Base-by-base conservation (phyloP, 1,139 yeast genomes). In the Pichia sp. region DNA sequence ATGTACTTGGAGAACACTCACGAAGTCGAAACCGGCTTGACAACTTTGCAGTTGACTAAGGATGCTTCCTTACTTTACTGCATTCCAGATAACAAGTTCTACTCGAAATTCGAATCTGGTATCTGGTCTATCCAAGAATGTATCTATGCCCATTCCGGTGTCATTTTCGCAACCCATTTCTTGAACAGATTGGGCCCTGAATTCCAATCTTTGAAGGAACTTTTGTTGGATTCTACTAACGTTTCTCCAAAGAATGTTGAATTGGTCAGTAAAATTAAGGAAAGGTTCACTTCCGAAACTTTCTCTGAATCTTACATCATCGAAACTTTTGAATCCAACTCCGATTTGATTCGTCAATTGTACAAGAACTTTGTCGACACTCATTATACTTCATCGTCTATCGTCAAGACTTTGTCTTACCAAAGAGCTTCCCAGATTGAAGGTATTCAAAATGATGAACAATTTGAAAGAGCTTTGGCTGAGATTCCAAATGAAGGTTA, bases 1-100 rank as follows among this genome's bases (percentile, higher is more conserved):
- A 80, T 90, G 76, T 93, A 93, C 71, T 79, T 93, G 64, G 80
- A 81, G 46, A 85, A 89, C 48, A 72, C 75, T 52, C 70, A 66
- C 58, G 65, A 52, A 31, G 50, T 67, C 58, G 76, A 76, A 62
- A 80, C 75, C 64, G 91, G 87, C 63, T 78, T 87, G 63, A 85
- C 95, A 30, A 85, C 91, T 58, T 85, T 85, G 70, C 99, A 93
- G 74, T 87, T 93, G 59, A 86, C 88, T 65, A 90, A 89, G 73
- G 99, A 93, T 71, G 96, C 96, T 41, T 89, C 97, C 6, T 78
- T 93, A 64, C 76, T 93, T 61, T 93, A 87, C 71, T 88, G 96
- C 64, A 80, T 93, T 60, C 99, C 99, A 45, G 86, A 87, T 70
- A 88, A 89, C 65, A 78, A 80, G 62, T 91, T 91, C 76, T 86